Conservation (phyloP, 2,329 filamentous ascomycete genomes). For the Nemania serpens region DNA sequence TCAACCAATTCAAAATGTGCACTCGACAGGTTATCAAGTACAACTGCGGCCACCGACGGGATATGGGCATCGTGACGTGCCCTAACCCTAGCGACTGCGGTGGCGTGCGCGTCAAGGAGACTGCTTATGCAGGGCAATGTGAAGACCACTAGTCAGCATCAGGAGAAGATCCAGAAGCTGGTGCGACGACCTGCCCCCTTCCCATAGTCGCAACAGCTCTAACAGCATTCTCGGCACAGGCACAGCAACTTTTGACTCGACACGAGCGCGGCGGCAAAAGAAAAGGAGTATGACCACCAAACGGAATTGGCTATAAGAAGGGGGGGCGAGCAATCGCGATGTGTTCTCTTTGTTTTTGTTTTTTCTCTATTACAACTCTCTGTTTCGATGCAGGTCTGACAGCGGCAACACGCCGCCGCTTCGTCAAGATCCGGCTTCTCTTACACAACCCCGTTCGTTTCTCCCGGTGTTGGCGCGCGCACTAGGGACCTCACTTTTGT, state of each 20-base stretch:
- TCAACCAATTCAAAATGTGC: slow-evolving; percentile 33
- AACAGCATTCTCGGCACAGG: slow-evolving; percentile 12
- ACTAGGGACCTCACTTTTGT: slow-evolving; percentile 26
- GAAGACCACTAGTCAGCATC: slow-evolving; percentile 7
- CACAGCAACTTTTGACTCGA: neutral
- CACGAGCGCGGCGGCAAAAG: slow-evolving; percentile 1
- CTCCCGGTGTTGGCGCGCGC: slow-evolving; percentile 2
- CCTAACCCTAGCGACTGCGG: slow-evolving; percentile 19
- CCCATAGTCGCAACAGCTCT: neutral
- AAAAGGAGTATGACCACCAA: slow-evolving; percentile 18
- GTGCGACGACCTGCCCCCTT: slow-evolving; percentile 3
- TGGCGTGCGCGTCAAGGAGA: slow-evolving; percentile 8
- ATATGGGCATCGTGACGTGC: slow-evolving; percentile 21
- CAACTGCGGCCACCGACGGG: slow-evolving; percentile 31
- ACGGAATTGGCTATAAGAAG: slow-evolving; percentile 31
- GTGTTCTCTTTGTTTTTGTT: slow-evolving; percentile 26
- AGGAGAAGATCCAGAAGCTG: neutral
- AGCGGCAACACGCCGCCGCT: slow-evolving; percentile 20
- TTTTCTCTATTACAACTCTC: slow-evolving; percentile 22
- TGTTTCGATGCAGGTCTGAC: slow-evolving; percentile 22
- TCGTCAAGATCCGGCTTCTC: slow-evolving; percentile 10
- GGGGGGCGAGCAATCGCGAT: slow-evolving; percentile 39
- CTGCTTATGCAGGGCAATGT: slow-evolving; percentile 15
- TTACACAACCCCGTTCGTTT: slow-evolving; percentile 4
- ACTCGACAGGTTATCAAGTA: slow-evolving; percentile 31